These are phyloP conservation scores for Chaetomiaceae sp. DNA, from an alignment of 2,329 filamentous ascomycete genomes.

Conservation along the genomic window DNA sequence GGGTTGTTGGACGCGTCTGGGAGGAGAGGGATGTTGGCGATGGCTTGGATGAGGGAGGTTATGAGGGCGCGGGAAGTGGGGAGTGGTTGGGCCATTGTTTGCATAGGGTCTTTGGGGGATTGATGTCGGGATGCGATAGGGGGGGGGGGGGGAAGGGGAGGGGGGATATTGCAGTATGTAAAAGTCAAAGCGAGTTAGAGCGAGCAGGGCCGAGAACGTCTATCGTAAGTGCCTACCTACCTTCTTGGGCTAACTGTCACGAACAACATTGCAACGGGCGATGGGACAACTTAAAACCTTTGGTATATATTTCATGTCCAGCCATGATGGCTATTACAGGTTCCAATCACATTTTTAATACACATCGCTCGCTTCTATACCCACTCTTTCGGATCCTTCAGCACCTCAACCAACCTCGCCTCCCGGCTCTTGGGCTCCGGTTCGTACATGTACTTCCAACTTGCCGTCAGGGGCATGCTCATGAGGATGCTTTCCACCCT, in stretches of 20 bases:
- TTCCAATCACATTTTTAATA: not conserved
- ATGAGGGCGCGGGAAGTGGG: constrained; percentile 43
- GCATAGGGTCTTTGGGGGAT: not conserved
- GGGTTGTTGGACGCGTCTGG: not conserved
- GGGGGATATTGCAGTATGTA: too few species aligned
- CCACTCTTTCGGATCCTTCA: constrained; percentile 63
- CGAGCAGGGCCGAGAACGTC: too few species aligned
- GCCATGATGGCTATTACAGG: too few species aligned
- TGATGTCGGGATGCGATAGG: not conserved
- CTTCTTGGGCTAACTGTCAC: too few species aligned
- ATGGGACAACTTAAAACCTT: too few species aligned
- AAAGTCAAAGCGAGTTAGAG: too few species aligned
- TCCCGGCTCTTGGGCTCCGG: constrained; percentile 72
- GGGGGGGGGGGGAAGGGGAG: too few species aligned
- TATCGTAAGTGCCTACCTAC: too few species aligned
- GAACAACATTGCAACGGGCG: too few species aligned
- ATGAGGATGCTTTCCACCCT: constrained; percentile 96
- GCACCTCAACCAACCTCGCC: constrained; percentile 71
- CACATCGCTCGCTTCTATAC: constrained; percentile 39
- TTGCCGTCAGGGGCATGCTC: constrained; percentile 88
- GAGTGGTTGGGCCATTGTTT: constrained; percentile 23
- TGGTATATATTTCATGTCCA: too few species aligned
- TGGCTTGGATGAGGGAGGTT: constrained; percentile 44
- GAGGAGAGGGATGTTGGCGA: constrained; percentile 32
- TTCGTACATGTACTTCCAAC: constrained; percentile 94